Evolutionary conservation across 1,139 yeast genomes (phyloP), one percentile per base, ranked within the genome.

Genomic region (Lodderomyces jiufengensis): DNA sequence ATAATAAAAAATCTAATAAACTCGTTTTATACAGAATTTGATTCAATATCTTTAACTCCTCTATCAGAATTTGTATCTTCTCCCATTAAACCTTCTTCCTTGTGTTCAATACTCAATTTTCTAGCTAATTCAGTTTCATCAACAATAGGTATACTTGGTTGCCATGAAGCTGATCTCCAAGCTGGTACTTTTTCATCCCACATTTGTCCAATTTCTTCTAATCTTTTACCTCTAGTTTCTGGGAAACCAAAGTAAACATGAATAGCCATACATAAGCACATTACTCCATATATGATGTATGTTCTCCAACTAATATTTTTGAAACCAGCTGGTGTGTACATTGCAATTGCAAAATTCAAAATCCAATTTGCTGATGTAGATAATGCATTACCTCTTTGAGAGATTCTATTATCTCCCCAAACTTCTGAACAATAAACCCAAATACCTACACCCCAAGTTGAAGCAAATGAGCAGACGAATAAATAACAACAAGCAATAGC

Each of bases 211-310:
- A 77, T 66, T 57, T 78, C 81, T 60, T 79, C 84, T 65, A 79
- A 67, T 41, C 82, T 66, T 59, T 71, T 73, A 38, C 80, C 80
- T 52, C 65, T 75, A 24, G 85, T 79, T 56, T 75, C 78, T 44
- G 80, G 70, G 76, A 76, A 79, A 60, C 73, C 81, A 68, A 83
- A 75, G 67, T 61, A 81, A 38, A 80, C 81, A 48, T 76, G 83
- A 37, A 76, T 37, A 67, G 70, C 66, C 80, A 78, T 75, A 39
- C 57, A 64, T 16, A 57, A 54, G 56, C 81, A 75, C 54, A 73
- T 73, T 20, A 64, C 59, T 35, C 69, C 74, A 50, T 66, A 70
- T 32, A 73, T 58, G 39, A 63, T 57, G 45, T 70, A 72, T 12
- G 76, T 67, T 46, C 59, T 68, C 76, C 76, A 71, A 15, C 66